Evolutionary conservation across 129 eudicot species (phyloP).

Genomic region (carrot (Daucus carota)): DNA sequence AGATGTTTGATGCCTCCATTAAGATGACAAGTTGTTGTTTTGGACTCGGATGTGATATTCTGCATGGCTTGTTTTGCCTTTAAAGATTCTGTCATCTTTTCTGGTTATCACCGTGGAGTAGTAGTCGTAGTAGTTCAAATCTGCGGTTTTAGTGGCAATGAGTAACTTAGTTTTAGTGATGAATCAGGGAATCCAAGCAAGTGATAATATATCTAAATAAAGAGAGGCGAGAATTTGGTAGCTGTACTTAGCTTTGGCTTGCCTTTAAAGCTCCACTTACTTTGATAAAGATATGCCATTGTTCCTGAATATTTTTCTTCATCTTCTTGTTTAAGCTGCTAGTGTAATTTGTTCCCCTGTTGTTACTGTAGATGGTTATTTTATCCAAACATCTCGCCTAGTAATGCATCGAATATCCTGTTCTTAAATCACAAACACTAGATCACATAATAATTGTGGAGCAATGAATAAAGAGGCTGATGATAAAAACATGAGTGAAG

Average conservation of each 20-base stretch:
- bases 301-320: slow-evolving; percentile 24
- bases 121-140: too few relatives aligned
- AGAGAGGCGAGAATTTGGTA: background rate
- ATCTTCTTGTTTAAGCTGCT: slow-evolving; percentile 25
- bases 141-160: background rate
- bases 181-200: background rate
- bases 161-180: background rate
- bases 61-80: slow-evolving; percentile 6
- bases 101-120: too few relatives aligned
- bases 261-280: slow-evolving; percentile 1
- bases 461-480: background rate
- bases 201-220: background rate
- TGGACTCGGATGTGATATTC: slow-evolving; percentile 14
- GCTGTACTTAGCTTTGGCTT: background rate
- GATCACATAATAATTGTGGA: background rate
- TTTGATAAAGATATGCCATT: slow-evolving; percentile 26
- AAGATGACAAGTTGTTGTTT: slow-evolving; percentile 35
- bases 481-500: too few relatives aligned
- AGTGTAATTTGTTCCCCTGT: background rate
- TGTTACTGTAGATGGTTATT: background rate
- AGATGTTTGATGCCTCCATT: slow-evolving; percentile 21
- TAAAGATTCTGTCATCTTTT: slow-evolving; percentile 18
- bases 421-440: background rate
- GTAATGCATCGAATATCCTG: background rate
- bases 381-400: background rate